These are phyloP conservation scores for Xylaria sp. DNA, from an alignment of 2,329 filamentous ascomycete species.

Conservation along the genomic window DNA sequence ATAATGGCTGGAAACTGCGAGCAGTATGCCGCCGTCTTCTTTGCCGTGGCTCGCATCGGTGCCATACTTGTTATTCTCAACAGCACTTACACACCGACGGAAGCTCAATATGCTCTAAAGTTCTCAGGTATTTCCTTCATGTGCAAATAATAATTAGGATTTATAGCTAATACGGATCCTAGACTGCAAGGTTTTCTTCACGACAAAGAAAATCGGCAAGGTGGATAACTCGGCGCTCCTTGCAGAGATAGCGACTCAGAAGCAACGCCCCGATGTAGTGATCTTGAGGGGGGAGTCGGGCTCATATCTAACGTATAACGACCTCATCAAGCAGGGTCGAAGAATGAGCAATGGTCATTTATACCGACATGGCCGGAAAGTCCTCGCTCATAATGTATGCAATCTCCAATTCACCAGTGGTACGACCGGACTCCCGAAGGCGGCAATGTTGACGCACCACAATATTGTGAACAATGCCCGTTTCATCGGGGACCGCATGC, in stretches of 20 bases:
- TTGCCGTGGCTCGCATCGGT: slow-evolving; percentile 74
- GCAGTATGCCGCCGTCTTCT: slow-evolving; percentile 83
- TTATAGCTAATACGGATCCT: slow-evolving; percentile 9
- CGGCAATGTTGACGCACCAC: slow-evolving; percentile 78
- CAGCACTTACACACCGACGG: slow-evolving; percentile 81
- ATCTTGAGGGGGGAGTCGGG: slow-evolving; percentile 68
- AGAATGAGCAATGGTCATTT: slow-evolving; percentile 62
- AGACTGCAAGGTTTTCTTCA: slow-evolving; percentile 80
- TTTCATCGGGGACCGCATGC: slow-evolving; percentile 80
- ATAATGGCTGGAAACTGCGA: slow-evolving; percentile 84
- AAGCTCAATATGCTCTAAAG: slow-evolving; percentile 76
- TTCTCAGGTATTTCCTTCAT: slow-evolving; percentile 69
- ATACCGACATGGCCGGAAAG: slow-evolving; percentile 62
- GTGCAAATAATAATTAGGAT: neutral
- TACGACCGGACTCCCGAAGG: slow-evolving; percentile 79
- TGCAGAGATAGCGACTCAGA: slow-evolving; percentile 59
- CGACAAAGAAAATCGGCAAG: slow-evolving; percentile 74
- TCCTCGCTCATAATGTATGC: slow-evolving; percentile 74
- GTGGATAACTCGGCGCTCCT: slow-evolving; percentile 72
- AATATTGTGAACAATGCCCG: slow-evolving; percentile 73
- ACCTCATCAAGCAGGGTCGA: slow-evolving; percentile 65
- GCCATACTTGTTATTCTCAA: slow-evolving; percentile 81
- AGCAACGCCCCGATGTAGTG: slow-evolving; percentile 63
- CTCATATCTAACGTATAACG: slow-evolving; percentile 69
- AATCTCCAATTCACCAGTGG: slow-evolving; percentile 81